A percentile compares a stretch with the other conserved stretches of the same genome.
Conservation (phyloP, 768 basidiomycete genomes). For the Xerocomellus intermedius region DNA sequence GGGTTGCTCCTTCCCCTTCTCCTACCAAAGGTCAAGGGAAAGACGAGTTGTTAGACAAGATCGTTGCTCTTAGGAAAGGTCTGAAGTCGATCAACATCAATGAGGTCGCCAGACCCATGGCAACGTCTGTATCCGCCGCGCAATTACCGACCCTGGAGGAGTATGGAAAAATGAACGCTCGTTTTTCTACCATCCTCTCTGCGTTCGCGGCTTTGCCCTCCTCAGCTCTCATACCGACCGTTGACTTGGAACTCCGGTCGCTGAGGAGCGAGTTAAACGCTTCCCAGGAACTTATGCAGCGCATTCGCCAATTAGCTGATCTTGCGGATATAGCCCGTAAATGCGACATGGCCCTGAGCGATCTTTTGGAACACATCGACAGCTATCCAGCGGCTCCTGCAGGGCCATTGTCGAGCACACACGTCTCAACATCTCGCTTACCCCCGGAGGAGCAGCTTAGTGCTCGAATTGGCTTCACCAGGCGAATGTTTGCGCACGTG, state of each 20-base stretch:
- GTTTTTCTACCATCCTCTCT: conserved; percentile 44
- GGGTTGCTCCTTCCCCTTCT: conserved; percentile 35
- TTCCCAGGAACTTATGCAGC: conserved; percentile 47
- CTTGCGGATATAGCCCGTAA: conserved; percentile 46
- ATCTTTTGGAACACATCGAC: conserved; percentile 82
- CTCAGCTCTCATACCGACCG: conserved; percentile 37
- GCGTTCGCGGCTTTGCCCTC: conserved; percentile 50
- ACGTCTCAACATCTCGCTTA: conserved; percentile 38
- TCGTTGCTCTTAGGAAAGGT: conserved; percentile 56
- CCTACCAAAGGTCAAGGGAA: conserved; percentile 39
- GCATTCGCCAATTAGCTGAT: conserved; percentile 53
- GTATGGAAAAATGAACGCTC: conserved; percentile 44
- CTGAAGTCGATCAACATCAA: conserved; percentile 62
- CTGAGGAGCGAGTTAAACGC: conserved; percentile 57
- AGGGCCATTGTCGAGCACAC: conserved; percentile 50
- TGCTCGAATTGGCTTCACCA: conserved; percentile 64
- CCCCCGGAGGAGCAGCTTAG: conserved; percentile 68
- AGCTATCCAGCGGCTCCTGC: conserved; percentile 68
- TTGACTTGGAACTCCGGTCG: conserved; percentile 61
- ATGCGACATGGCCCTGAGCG: conserved; percentile 79
- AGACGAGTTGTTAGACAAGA: conserved; percentile 45
- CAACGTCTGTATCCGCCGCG: conserved; percentile 33
- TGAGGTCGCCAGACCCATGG: conserved; percentile 45
- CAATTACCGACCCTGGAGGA: conserved; percentile 53
- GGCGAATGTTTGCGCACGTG: conserved; percentile 48